Percentiles rank a stretch among this genome's conserved stretches.
These are phyloP conservation scores for Acacia crassicarpa DNA, from an alignment of 306 rosid species.

Conservation along the genomic window DNA sequence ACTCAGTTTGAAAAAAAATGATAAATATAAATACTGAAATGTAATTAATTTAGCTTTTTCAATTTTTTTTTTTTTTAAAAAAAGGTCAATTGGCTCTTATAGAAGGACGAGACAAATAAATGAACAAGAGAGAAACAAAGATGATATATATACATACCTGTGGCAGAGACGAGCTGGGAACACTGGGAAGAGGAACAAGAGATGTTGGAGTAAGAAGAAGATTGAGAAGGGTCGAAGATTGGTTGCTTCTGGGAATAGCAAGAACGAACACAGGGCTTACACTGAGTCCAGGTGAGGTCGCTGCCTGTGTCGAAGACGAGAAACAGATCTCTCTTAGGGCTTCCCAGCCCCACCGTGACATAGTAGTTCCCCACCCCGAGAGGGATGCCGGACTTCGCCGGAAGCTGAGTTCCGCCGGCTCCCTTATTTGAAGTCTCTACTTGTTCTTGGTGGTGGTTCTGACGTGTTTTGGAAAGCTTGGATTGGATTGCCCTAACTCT, in stretches of 20 bases:
- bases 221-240: slow-evolving; percentile 46
- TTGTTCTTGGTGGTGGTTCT: too few species aligned
- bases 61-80: too few species aligned
- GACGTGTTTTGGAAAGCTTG: slow-evolving; percentile 3
- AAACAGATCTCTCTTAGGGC: slow-evolving; percentile 51
- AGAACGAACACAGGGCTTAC: slow-evolving; percentile 50
- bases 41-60: too few species aligned
- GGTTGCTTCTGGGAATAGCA: slow-evolving; percentile 63
- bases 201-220: slow-evolving; percentile 49
- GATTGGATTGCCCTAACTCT: slow-evolving; percentile 48
- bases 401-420: slow-evolving; percentile 32
- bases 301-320: slow-evolving; percentile 75
- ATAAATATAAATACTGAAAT: too few species aligned
- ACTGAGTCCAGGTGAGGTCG: slow-evolving; percentile 86
- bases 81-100: too few species aligned
- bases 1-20: too few species aligned
- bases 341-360: slow-evolving; percentile 65
- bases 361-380: slow-evolving; percentile 60
- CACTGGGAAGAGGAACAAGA: slow-evolving; percentile 47
- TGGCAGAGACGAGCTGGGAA: slow-evolving; percentile 50
- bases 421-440: background rate
- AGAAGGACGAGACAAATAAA: too few species aligned
- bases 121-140: too few species aligned
- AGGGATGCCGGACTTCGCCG: slow-evolving; percentile 51
- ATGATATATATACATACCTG: slow-evolving; percentile 34